Base-by-base conservation (phyloP, 1,284 basidiomycete genomes). In the Taiwanofungus camphoratus region DNA sequence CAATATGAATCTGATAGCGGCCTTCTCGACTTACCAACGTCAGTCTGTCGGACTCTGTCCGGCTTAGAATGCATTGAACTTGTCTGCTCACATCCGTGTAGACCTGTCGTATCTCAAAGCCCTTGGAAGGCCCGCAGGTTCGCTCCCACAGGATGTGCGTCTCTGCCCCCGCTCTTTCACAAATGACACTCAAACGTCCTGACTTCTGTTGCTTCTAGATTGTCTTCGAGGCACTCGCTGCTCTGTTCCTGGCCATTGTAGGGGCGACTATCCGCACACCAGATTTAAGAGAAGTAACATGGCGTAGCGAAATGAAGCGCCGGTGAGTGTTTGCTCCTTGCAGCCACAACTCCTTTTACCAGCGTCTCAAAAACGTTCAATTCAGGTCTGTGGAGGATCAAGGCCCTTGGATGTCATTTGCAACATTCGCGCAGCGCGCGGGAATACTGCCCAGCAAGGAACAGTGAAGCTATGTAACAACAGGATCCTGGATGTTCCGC, bases 281-380 rank as follows among this genome's bases (percentile, higher is more conserved):
- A 3, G 63, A 74, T 24, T 63, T 91, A 32, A 86, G 82, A 52
- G 85, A 89, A 55, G 85, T 90, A 48, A 83, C 84, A 24, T 92
- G 88, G 89, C 77, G 87, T n/a, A 88, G 85, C 56, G 89, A 92
- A 65, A 91, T 92, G 88, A 77, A 76, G 56, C 82, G 77, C 60
- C 74, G 82, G 89, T 89, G 54, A 46, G 65, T 53, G 23, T 27
- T 18, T n/a, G 23, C 41, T 22, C 18, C 3, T 22, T 8, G 13
- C 19, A 3, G 2, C 13, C 15, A 26, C 4, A 20, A 18, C 24
- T 23, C 9, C 2, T 22, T 16, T 13, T 41, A 8, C 20, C 18
- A 20, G 34, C 15, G 7, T 9, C 22, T 21, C 12, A 13, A 15
- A 9, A 13, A 27, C 22, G 21, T 38, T 44, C 5, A 48, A 47